These are phyloP conservation scores for Carex sylvatica DNA, from an alignment of 202 grass and related monocot species.

Conservation along the genomic window DNA sequence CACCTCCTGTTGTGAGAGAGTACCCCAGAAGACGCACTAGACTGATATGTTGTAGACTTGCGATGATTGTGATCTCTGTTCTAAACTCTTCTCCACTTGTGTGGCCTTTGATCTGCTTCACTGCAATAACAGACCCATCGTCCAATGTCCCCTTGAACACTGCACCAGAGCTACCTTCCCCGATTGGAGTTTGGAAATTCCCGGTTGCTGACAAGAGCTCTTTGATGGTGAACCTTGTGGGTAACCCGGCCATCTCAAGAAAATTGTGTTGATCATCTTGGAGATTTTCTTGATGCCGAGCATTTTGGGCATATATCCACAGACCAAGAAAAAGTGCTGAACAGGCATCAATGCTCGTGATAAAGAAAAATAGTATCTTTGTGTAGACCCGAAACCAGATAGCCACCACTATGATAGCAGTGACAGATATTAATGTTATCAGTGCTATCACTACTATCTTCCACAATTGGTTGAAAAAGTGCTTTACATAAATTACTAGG, in stretches of 20 bases:
- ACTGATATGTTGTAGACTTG: conserved; percentile 44
- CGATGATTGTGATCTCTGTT: conserved; percentile 40
- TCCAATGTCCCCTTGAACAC: conserved; percentile 50
- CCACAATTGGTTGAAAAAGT: neutral
- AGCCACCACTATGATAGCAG: neutral
- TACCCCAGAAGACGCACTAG: conserved; percentile 52
- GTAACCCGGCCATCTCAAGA: conserved; percentile 46
- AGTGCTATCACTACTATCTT: neutral
- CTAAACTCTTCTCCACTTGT: conserved; percentile 40
- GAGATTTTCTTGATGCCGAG: neutral
- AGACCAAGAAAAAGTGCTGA: conserved; percentile 8
- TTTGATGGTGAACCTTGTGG: conserved; percentile 31
- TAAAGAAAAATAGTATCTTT: neutral
- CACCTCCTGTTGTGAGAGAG: conserved; percentile 22
- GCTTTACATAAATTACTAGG: neutral
- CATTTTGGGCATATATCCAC: neutral
- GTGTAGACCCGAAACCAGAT: neutral
- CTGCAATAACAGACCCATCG: conserved; percentile 44
- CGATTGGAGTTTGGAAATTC: conserved; percentile 39
- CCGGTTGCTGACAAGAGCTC: conserved; percentile 33
- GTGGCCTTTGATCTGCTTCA: conserved; percentile 43
- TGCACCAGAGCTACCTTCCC: conserved; percentile 34
- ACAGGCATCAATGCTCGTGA: conserved; percentile 7
- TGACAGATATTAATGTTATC: neutral
- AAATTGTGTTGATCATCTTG: conserved; percentile 15